Evolutionary conservation across 306 rosid genomes (phyloP), one percentile per base, ranked within the genome.

Genomic region (Abrus pulchellus): DNA sequence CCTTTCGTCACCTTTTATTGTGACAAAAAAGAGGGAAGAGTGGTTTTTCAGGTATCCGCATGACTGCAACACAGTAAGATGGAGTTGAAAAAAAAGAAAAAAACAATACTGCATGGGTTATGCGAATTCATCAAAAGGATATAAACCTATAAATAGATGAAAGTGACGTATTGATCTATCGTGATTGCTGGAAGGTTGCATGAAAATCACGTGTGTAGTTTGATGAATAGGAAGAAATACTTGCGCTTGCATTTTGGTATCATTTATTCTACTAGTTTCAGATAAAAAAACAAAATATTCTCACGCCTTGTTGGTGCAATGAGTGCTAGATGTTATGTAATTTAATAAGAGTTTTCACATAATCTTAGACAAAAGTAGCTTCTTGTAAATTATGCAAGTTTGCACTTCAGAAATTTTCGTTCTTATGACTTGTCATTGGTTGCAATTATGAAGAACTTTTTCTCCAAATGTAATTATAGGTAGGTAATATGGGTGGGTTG

Each of bases 201-300:
- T 36, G 34, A 52, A 72, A 72, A 72, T 72, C 36, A 34, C 32
- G 53, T 30, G 7, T 44, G 45, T 12, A 13, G 44, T 45, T 75
- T 59, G 70, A 32, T 59, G 4, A 45, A 7, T 7, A 28, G 32
- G 6, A 62, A 59, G 59, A 30, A 2, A 59, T 13, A 74, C 40
- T 50, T 10, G 50, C 53, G 27, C 9, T 62, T 47, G 49, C 62
- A 41, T 27, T 74, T 44, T 5, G 44, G 34, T 32, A 10, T 34
- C 4, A 63, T 13, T 13, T 72, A 40, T 54, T 72, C 10, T 38
- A 20, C 36, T 30, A 43, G 5, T 36, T 53, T 53, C 27, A 9
- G 33, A 34, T 72, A 14, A 72, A 72, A 14, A 72, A 14, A 1
- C 6, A 45, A 47, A 47, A 0, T 2, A 47, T 0, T 20, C 20